A percentile compares a stretch with the other conserved stretches of the same genome.
Conservation (phyloP, 148 eudicot genomes). For the Rhododendron vialii region DNA sequence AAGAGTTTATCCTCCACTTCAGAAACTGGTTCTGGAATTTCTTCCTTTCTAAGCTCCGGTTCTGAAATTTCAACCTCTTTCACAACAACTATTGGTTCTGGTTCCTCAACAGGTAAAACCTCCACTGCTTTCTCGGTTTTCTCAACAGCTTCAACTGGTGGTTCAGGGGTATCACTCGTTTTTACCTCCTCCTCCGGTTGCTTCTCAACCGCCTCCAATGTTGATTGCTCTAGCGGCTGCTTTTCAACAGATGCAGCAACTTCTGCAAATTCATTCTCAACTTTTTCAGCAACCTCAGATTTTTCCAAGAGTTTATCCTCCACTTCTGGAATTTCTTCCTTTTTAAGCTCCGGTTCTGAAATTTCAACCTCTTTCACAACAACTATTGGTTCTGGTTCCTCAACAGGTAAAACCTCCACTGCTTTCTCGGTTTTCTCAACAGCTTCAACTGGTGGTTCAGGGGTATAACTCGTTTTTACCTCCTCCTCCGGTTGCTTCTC, state of each 20-base stretch:
- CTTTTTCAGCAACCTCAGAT: conserved; percentile 14
- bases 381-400: conserved; percentile 8
- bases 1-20: background rate
- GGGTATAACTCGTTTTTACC: conserved; percentile 10
- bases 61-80: conserved; percentile 8
- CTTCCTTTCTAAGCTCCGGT: conserved; percentile 11
- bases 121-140: conserved; percentile 7
- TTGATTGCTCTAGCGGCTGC: conserved; percentile 7
- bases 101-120: background rate
- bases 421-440: conserved; percentile 16
- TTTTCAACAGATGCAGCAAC: conserved; percentile 4
- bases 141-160: conserved; percentile 21
- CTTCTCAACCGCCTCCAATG: conserved; percentile 23
- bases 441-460: conserved; percentile 19
- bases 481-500: conserved; percentile 24
- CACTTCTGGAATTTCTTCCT: conserved; percentile 13
- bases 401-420: conserved; percentile 8
- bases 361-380: conserved; percentile 7
- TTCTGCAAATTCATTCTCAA: conserved; percentile 17
- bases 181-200: conserved; percentile 18
- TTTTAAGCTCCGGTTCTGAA: conserved; percentile 6
- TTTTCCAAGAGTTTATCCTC: conserved; percentile 17
- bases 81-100: background rate
- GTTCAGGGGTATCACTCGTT: conserved; percentile 13
- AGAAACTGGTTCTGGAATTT: conserved; percentile 4